Percentiles rank a stretch among this genome's conserved stretches.
Conservation (phyloP, 2,329 filamentous ascomycete species). For the Colletotrichum sidae region DNA sequence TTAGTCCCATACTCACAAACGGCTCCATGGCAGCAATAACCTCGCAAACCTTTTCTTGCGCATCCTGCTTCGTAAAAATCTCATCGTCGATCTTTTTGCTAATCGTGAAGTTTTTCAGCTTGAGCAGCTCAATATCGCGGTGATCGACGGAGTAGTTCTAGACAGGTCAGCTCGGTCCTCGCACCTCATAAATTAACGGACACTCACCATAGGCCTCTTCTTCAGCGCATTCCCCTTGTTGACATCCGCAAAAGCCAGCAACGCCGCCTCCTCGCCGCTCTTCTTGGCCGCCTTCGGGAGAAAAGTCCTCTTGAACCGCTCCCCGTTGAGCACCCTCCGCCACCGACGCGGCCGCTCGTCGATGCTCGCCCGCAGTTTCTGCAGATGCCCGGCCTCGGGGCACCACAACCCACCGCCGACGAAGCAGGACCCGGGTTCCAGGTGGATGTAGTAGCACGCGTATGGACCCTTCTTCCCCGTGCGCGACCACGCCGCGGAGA, state of each 20-base stretch:
- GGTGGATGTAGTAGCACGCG: constrained; percentile 89
- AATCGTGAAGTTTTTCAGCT: constrained; percentile 83
- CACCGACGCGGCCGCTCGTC: constrained; percentile 78
- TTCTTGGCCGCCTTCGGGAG: constrained; percentile 59
- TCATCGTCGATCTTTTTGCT: constrained; percentile 74
- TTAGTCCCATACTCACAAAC: constrained; percentile 74
- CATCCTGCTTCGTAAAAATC: constrained; percentile 70
- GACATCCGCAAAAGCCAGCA: constrained; percentile 76
- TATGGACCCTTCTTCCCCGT: constrained; percentile 90
- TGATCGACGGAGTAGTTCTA: constrained; percentile 82
- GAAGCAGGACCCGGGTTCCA: constrained; percentile 78
- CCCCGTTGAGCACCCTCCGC: constrained; percentile 73
- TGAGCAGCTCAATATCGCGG: constrained; percentile 82
- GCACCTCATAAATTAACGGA: not conserved
- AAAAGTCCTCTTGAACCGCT: constrained; percentile 72
- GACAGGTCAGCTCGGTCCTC: constrained; percentile 3
- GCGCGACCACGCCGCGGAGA: constrained; percentile 87
- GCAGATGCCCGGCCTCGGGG: constrained; percentile 75
- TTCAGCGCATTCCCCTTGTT: constrained; percentile 85
- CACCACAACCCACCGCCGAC: constrained; percentile 87
- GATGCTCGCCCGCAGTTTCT: constrained; percentile 77
- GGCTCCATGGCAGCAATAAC: constrained; percentile 77
- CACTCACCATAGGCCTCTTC: constrained; percentile 82
- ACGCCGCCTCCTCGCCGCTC: constrained; percentile 65
- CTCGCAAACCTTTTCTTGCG: constrained; percentile 72